These are phyloP conservation scores for Rhodotorula sp. DNA, from an alignment of 1,284 basidiomycete genomes.

Conservation along the genomic window DNA sequence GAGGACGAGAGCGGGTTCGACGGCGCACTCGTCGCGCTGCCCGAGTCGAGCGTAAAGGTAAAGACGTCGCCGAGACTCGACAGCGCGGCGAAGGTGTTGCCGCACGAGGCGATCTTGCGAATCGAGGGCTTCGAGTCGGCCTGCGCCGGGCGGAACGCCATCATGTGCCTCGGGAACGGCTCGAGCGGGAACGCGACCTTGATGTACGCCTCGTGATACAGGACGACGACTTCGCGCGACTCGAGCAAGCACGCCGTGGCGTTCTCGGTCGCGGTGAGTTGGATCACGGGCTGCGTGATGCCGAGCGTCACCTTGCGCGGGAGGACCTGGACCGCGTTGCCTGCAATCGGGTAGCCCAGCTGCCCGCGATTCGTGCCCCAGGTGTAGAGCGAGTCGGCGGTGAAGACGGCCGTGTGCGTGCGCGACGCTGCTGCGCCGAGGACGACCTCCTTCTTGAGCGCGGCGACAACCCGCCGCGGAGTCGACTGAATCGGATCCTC, in stretches of 20 bases:
- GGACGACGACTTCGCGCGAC: conserved; percentile 75
- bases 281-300: conserved; percentile 66
- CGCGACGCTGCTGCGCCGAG: conserved; percentile 84
- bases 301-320: conserved; percentile 78
- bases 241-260: conserved; percentile 77
- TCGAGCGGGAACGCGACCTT: conserved; percentile 60
- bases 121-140: conserved; percentile 70
- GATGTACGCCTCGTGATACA: conserved; percentile 74
- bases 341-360: conserved; percentile 63
- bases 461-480: conserved; percentile 73
- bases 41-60: conserved; percentile 65
- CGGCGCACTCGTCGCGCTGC: conserved; percentile 19
- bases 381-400: conserved; percentile 76
- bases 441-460: conserved; percentile 77
- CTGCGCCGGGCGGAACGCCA: conserved; percentile 69
- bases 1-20: neutral
- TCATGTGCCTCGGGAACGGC: conserved; percentile 39
- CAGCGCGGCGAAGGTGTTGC: conserved; percentile 80
- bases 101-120: conserved; percentile 76
- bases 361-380: conserved; percentile 97
- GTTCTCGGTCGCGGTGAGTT: conserved; percentile 54
- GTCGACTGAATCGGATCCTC: conserved; percentile 68
- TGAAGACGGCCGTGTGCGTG: conserved; percentile 88
- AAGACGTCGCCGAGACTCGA: conserved; percentile 89
- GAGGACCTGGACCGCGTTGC: conserved; percentile 73